Evolutionary conservation across 202 grass and related monocot species (phyloP).

Genomic region (Digitaria exilis): DNA sequence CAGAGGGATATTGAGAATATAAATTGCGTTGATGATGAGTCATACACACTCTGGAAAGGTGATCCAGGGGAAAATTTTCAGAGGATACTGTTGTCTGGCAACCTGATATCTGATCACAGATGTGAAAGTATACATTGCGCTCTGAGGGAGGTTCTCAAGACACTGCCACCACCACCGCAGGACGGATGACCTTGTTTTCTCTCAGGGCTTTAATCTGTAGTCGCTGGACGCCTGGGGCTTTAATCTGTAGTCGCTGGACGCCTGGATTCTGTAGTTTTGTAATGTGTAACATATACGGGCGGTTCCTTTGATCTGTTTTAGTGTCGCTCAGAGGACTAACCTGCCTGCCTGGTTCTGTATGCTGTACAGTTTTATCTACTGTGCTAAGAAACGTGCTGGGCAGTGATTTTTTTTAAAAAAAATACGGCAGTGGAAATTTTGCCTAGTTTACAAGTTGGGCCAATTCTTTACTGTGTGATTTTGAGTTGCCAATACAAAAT

Average conservation of each 20-base stretch:
- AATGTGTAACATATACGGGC: not conserved
- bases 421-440: no score
- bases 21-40: conserved; percentile 48
- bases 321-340: not conserved
- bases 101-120: conserved; percentile 87
- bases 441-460: not conserved
- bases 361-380: conserved; percentile 30
- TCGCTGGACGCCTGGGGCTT: conserved; percentile 13
- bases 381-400: not conserved
- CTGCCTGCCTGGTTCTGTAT: not conserved
- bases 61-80: conserved; percentile 74
- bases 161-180: conserved; percentile 34
- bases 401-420: no score
- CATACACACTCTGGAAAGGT: conserved; percentile 80
- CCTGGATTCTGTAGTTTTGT: conserved; percentile 15
- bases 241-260: not conserved
- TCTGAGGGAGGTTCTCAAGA: conserved; percentile 81
- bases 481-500: not conserved
- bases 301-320: conserved; percentile 18
- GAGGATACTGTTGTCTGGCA: conserved; percentile 77
- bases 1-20: conserved; percentile 62
- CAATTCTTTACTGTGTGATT: not conserved
- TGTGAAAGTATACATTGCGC: conserved; percentile 80
- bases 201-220: not conserved
- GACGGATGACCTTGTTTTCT: not conserved